phyloP scores from a whole-genome alignment of 305 asterid genomes.

The Vinca major region DNA sequence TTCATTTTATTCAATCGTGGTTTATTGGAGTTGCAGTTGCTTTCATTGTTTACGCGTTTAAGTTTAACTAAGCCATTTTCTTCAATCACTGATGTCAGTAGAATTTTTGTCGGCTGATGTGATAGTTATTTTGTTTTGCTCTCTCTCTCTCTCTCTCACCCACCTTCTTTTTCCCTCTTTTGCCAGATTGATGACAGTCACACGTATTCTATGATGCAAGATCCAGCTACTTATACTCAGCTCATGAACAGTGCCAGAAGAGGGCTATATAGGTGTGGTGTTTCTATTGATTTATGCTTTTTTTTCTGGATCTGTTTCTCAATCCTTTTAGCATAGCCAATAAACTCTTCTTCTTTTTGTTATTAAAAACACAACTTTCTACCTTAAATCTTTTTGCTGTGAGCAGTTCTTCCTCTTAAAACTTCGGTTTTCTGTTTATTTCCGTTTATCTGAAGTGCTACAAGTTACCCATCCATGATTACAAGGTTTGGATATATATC shows the following conservation, averaged over 20 bases:
- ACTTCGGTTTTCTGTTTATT: neutral
- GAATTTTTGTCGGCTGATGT: neutral
- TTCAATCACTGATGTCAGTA: neutral
- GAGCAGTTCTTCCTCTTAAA: neutral
- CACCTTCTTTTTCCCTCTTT: neutral
- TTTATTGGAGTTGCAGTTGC: neutral
- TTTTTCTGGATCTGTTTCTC: slow-evolving; percentile 4
- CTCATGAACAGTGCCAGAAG: slow-evolving; percentile 49
- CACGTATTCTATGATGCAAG: slow-evolving; percentile 36
- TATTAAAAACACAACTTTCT: neutral
- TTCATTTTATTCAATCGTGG: no score
- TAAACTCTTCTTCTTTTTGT: neutral
- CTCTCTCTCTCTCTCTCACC: neutral
- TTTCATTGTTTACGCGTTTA: neutral
- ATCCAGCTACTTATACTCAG: slow-evolving; percentile 48
- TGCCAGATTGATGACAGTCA: slow-evolving; percentile 60
- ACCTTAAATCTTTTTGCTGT: neutral
- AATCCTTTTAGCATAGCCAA: neutral
- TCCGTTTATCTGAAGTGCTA: neutral
- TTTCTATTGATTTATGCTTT: slow-evolving; percentile 9
- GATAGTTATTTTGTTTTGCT: neutral
- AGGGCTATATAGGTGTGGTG: slow-evolving; percentile 67
- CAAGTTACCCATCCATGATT: neutral
- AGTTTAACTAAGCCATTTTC: neutral
- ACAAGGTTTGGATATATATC: neutral